A percentile compares a stretch with the other conserved stretches of the same genome.
Evolutionary conservation across 176 grass and related monocot genomes (phyloP).

Genomic region (Triticum timopheevii): DNA sequence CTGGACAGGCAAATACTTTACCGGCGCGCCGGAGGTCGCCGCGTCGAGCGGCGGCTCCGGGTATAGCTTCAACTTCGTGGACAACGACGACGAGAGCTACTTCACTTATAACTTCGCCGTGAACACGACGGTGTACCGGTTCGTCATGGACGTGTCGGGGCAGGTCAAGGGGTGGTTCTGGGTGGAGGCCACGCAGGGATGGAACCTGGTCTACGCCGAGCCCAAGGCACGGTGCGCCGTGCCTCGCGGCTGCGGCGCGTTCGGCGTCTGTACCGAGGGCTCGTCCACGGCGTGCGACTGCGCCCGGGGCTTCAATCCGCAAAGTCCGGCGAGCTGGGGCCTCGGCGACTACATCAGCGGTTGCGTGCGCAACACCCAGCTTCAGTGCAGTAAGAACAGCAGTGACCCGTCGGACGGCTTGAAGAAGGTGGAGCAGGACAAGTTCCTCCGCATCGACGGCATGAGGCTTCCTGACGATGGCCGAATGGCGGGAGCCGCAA

Average conservation of each 20-base stretch:
- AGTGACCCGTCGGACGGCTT: neutral
- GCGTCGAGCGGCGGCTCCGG: neutral
- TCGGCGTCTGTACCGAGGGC: conserved; percentile 21
- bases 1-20: conserved; percentile 26
- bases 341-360: conserved; percentile 20
- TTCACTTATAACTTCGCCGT: conserved; percentile 36
- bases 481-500: neutral
- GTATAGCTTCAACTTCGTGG: conserved; percentile 33
- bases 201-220: conserved; percentile 29
- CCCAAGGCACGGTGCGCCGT: conserved; percentile 36
- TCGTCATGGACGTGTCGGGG: conserved; percentile 29
- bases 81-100: conserved; percentile 32
- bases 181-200: conserved; percentile 22
- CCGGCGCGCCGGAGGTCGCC: conserved; percentile 30
- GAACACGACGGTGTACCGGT: conserved; percentile 17
- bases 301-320: conserved; percentile 28
- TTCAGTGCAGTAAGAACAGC: conserved; percentile 17
- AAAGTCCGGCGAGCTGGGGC: neutral
- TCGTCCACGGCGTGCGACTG: conserved; percentile 18
- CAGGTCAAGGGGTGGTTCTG: conserved; percentile 41
- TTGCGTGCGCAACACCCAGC: conserved; percentile 12
- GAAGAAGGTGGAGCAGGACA: neutral
- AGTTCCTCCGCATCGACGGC: conserved; percentile 20
- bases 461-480: conserved; percentile 27
- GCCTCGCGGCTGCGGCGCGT: conserved; percentile 32